A percentile compares a stretch with the other conserved stretches of the same genome.
phyloP scores from a whole-genome alignment of 2,329 filamentous ascomycete genomes.

The Xylariaceae sp. region DNA sequence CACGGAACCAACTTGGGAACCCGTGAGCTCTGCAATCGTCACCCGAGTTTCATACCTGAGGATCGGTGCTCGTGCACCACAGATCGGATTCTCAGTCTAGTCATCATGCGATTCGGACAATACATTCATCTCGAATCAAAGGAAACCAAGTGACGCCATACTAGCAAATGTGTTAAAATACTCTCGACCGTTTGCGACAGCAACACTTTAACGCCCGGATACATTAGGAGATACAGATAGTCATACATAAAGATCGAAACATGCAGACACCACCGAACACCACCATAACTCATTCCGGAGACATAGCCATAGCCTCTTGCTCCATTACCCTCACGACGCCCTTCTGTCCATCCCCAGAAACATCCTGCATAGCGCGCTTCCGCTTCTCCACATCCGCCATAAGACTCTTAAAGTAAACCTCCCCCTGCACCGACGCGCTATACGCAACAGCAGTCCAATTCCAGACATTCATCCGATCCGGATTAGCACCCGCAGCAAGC shows the following conservation, averaged over 20 bases:
- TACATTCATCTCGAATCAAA: too few species aligned
- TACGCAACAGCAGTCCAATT: conserved; percentile 83
- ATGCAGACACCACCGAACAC: too few species aligned
- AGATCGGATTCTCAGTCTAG: background rate
- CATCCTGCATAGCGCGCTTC: conserved; percentile 38
- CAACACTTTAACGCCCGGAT: too few species aligned
- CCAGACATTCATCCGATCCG: conserved; percentile 65
- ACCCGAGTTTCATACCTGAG: background rate
- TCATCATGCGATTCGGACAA: too few species aligned
- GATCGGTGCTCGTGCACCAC: background rate
- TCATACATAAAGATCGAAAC: too few species aligned
- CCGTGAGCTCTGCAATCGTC: background rate
- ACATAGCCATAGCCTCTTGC: conserved; percentile 35
- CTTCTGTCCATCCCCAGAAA: conserved; percentile 37
- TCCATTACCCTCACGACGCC: conserved; percentile 43
- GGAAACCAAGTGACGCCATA: too few species aligned
- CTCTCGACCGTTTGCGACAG: too few species aligned
- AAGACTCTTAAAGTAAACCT: conserved; percentile 76
- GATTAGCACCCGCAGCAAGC: conserved; percentile 71
- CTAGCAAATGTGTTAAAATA: too few species aligned
- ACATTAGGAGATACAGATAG: too few species aligned
- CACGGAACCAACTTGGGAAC: background rate
- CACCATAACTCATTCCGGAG: conserved; percentile 28
- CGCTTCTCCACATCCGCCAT: conserved; percentile 66
- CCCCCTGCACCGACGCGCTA: conserved; percentile 73